phyloP scores from a whole-genome alignment of 371 early-diverging fungal species.

The Circinella minor region DNA sequence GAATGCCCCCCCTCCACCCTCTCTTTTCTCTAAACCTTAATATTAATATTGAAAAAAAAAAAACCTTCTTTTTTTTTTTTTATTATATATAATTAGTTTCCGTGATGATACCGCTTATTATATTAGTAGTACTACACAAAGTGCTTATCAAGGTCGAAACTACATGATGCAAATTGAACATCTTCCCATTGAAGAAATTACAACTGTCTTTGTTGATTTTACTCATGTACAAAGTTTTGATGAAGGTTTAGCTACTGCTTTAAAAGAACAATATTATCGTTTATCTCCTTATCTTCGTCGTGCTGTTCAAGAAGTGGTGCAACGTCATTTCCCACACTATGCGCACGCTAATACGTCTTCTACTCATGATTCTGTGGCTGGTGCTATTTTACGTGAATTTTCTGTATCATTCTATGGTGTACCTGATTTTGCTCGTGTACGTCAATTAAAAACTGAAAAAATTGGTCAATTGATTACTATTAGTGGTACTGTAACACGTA shows the following conservation, averaged over 20 bases:
- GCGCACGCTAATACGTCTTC: conserved; percentile 43
- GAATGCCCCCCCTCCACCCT: no score
- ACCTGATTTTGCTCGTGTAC: conserved; percentile 66
- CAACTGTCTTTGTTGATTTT: conserved; percentile 83
- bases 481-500: conserved; percentile 98
- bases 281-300: conserved; percentile 85
- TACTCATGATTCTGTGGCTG: conserved; percentile 24
- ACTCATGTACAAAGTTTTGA: conserved; percentile 69
- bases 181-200: conserved; percentile 59
- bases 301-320: conserved; percentile 82
- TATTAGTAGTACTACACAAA: conserved; percentile 31
- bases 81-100: conserved; percentile 22
- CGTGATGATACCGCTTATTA: conserved; percentile 30
- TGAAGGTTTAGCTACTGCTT: conserved; percentile 69
- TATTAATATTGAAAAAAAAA: no score
- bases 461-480: conserved; percentile 91
- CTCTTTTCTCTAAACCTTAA: no score
- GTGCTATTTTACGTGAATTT: conserved; percentile 63
- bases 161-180: conserved; percentile 66
- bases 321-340: conserved; percentile 69
- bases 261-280: conserved; percentile 80
- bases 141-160: conserved; percentile 29
- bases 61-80: background rate
- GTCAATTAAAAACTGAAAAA: conserved; percentile 87
- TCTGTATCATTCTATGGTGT: conserved; percentile 80